These are phyloP conservation scores for Lodderomyces parapsilosis DNA, from an alignment of 1,139 yeast species.

Conservation along the genomic window DNA sequence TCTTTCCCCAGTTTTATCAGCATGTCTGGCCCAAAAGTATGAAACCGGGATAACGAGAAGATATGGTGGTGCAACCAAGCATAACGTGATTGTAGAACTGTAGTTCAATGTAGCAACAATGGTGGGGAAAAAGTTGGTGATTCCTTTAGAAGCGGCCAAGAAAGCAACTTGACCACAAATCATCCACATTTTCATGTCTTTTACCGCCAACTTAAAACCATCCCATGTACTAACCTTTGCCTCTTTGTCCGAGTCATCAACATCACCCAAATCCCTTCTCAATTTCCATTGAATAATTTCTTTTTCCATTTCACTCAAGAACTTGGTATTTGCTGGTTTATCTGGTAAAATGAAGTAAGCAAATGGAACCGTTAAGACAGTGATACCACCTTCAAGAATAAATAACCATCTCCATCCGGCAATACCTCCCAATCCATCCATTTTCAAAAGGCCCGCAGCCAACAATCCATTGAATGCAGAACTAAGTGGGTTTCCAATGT, in stretches of 20 bases:
- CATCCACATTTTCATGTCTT: slow-evolving; percentile 48
- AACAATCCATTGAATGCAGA: slow-evolving; percentile 84
- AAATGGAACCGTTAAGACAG: slow-evolving; percentile 55
- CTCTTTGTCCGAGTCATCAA: slow-evolving; percentile 36
- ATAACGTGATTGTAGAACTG: slow-evolving; percentile 46
- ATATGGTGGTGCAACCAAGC: slow-evolving; percentile 63
- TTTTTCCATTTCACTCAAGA: slow-evolving; percentile 49
- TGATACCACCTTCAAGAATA: slow-evolving; percentile 70
- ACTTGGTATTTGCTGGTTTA: slow-evolving; percentile 57
- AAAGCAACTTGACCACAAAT: slow-evolving; percentile 46
- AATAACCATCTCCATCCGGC: slow-evolving; percentile 73
- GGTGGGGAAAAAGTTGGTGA: slow-evolving; percentile 61
- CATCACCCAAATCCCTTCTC: slow-evolving; percentile 37
- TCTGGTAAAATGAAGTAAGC: slow-evolving; percentile 69
- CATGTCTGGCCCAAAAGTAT: slow-evolving; percentile 54
- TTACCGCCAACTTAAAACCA: slow-evolving; percentile 39
- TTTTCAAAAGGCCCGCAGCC: slow-evolving; percentile 42
- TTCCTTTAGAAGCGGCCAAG: slow-evolving; percentile 57
- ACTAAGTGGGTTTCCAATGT: slow-evolving; percentile 66
- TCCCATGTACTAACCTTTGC: slow-evolving; percentile 32
- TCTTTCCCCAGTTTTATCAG: slow-evolving; percentile 58
- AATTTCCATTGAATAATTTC: slow-evolving; percentile 47
- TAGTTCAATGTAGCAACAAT: slow-evolving; percentile 57
- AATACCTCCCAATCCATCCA: slow-evolving; percentile 40
- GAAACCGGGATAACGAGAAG: slow-evolving; percentile 53